Conservation (phyloP, 768 basidiomycete genomes). For the Gloeopeniophorella convolvens region DNA sequence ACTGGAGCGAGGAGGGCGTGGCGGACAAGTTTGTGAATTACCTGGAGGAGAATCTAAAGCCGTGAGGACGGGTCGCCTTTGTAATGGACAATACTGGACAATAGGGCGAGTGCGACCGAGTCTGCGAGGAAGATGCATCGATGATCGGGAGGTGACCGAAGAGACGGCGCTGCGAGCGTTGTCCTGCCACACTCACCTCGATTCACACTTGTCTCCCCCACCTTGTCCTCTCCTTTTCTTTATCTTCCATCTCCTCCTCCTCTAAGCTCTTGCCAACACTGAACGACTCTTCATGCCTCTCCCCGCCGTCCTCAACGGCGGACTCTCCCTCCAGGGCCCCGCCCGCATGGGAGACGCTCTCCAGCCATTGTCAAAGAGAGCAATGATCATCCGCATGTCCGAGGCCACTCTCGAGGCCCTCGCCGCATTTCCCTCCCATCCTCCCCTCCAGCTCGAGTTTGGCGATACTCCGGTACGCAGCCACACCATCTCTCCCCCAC, state of each 20-base stretch:
- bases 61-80: too few species aligned
- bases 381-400: slow-evolving; percentile 72
- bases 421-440: slow-evolving; percentile 39
- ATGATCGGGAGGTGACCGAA: too few species aligned
- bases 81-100: too few species aligned
- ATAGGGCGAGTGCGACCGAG: too few species aligned
- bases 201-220: neutral
- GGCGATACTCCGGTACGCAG: slow-evolving; percentile 50
- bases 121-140: too few species aligned
- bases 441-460: slow-evolving; percentile 54
- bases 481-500: neutral
- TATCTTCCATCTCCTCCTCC: slow-evolving; percentile 1
- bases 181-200: neutral
- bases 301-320: slow-evolving; percentile 37
- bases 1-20: slow-evolving; percentile 71
- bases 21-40: slow-evolving; percentile 64
- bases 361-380: slow-evolving; percentile 59
- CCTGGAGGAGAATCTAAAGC: slow-evolving; percentile 61
- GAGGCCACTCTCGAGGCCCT: slow-evolving; percentile 66
- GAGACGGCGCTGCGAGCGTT: neutral
- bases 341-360: slow-evolving; percentile 48
- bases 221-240: neutral
- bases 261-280: too few species aligned
- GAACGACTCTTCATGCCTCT: slow-evolving; percentile 49
- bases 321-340: slow-evolving; percentile 54